phyloP scores from a whole-genome alignment of 1,139 yeast species.

The Hemisphaericaspora xylofermentans region DNA sequence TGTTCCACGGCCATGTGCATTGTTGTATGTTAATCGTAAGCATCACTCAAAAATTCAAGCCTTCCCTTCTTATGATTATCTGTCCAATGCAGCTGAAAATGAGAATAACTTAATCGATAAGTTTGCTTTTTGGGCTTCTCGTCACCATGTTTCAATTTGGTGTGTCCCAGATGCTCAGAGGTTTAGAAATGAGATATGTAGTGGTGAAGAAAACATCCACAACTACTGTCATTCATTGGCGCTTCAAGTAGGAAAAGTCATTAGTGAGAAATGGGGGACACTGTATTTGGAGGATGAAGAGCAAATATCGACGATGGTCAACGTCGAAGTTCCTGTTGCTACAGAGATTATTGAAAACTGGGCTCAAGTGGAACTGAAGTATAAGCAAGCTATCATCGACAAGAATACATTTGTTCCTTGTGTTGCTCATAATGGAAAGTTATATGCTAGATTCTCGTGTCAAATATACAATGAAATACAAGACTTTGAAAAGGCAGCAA shows the following conservation, averaged over 20 bases:
- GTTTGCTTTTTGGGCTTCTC: constrained; percentile 39
- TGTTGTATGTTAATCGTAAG: constrained; percentile 53
- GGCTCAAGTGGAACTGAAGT: constrained; percentile 8
- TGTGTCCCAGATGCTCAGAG: constrained; percentile 38
- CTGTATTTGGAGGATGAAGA: constrained; percentile 23
- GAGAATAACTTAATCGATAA: constrained; percentile 31
- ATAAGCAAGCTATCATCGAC: constrained; percentile 12
- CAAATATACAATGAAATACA: constrained; percentile 55
- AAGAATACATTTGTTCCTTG: constrained; percentile 48
- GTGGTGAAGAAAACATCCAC: constrained; percentile 55
- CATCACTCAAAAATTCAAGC: constrained; percentile 54
- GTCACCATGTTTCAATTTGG: constrained; percentile 23
- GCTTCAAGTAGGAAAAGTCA: constrained; percentile 33
- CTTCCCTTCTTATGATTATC: constrained; percentile 43
- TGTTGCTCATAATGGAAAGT: constrained; percentile 34
- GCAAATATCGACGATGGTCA: constrained; percentile 25
- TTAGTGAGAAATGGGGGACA: constrained; percentile 38
- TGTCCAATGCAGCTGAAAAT: constrained; percentile 19
- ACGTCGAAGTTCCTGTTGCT: constrained; percentile 38
- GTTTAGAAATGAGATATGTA: constrained; percentile 52
- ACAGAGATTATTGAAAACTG: constrained; percentile 13
- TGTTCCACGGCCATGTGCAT: constrained; percentile 57
- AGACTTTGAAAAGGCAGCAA: constrained; percentile 48
- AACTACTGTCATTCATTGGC: constrained; percentile 48
- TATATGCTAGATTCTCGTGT: constrained; percentile 55